These are phyloP conservation scores for Parmelia sp. DNA, from an alignment of 495 filamentous ascomycete species.

Conservation along the genomic window DNA sequence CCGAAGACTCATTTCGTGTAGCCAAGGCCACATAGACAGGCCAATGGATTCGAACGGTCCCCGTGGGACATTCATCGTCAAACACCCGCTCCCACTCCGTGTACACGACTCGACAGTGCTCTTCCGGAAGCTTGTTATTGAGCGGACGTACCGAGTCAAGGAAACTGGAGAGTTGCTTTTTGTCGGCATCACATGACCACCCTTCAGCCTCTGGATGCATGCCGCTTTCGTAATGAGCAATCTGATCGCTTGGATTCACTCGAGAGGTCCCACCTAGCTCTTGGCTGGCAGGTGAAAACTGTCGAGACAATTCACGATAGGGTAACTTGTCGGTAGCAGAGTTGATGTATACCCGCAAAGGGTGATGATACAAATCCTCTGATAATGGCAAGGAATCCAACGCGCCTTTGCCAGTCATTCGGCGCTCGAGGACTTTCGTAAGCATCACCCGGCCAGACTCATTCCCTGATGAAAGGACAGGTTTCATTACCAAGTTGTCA, in stretches of 20 bases:
- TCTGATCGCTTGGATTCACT: conserved; percentile 9
- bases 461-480: neutral
- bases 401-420: conserved; percentile 9
- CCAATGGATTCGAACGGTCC: conserved; percentile 12
- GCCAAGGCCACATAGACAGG: conserved; percentile 10
- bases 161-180: conserved; percentile 2
- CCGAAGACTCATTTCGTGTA: conserved; percentile 4
- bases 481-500: conserved; percentile 4
- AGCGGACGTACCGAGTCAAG: conserved; percentile 11
- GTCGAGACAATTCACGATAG: conserved; percentile 6
- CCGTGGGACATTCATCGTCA: conserved; percentile 8
- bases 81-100: conserved; percentile 4
- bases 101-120: conserved; percentile 5
- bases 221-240: conserved; percentile 1
- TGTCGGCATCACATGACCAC: conserved; percentile 4
- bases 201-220: conserved; percentile 6
- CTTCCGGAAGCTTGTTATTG: conserved; percentile 9
- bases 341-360: conserved; percentile 5
- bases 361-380: conserved; percentile 6
- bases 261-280: conserved; percentile 3
- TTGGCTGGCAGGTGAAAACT: conserved; percentile 6
- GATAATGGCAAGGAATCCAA: conserved; percentile 5
- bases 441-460: conserved; percentile 3
- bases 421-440: conserved; percentile 10
- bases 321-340: conserved; percentile 8